Conservation (phyloP, 352 stramenopile species). For the Globisporangium apiculatum region DNA sequence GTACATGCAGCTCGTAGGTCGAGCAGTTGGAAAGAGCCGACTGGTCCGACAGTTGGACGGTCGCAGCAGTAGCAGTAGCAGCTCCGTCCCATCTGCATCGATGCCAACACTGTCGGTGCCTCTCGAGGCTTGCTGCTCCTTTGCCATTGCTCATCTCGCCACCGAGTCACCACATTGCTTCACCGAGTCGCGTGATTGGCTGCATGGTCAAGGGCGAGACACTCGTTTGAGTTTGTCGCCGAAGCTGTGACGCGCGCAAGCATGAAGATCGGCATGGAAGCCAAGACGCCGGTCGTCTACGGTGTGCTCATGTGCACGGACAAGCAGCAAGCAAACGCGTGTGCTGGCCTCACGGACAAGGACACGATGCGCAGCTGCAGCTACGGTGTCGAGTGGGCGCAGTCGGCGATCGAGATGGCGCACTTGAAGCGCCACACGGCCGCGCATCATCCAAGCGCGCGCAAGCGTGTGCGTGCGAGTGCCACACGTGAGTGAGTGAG, state of each 20-base stretch:
- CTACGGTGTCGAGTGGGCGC: conserved; percentile 87
- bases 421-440: conserved; percentile 28
- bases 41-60: no score
- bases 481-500: neutral
- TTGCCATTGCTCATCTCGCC: no score
- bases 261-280: conserved; percentile 22
- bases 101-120: no score
- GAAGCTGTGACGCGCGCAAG: conserved; percentile 18
- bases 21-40: no score
- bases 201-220: conserved; percentile 16
- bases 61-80: no score
- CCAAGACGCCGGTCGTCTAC: conserved; percentile 18
- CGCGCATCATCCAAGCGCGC: neutral
- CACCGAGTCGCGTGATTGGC: conserved; percentile 4
- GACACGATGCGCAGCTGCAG: conserved; percentile 35
- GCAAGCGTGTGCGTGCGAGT: conserved; percentile 8
- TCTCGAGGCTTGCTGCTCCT: no score
- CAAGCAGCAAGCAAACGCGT: conserved; percentile 9
- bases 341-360: conserved; percentile 5
- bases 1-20: no score
- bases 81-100: no score
- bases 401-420: conserved; percentile 90
- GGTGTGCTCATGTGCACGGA: conserved; percentile 15
- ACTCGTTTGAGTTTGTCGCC: conserved; percentile 16
- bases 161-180: no score